Base-by-base conservation (phyloP, 1,284 basidiomycete species). In the Golubevia sp. region DNA sequence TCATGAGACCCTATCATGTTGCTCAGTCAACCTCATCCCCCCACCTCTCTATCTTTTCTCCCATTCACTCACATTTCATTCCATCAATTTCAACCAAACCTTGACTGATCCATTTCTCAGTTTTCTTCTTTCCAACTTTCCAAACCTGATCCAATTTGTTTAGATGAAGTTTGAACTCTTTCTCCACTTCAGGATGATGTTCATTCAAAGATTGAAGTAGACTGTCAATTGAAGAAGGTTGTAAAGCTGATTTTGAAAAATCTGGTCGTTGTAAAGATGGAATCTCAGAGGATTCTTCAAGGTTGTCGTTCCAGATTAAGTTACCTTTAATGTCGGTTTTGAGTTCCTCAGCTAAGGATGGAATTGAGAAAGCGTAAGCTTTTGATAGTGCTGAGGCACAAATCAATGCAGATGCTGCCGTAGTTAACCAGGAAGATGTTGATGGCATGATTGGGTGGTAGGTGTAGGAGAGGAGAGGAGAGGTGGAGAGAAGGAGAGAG, bases 51-150 rank as follows among this genome's bases (percentile, higher is more conserved):
- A 6, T 18, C 23, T 24, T 7, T 24, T 6, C 60, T 62, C 60
- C 58, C 60, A 78, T 49, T 74, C 67, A 21, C 60, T 62, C 60
- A 62, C 60, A 78, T 49, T 74, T 66, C 61, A 74, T 64, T 23
- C 75, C 75, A 49, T 77, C 73, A 51, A 79, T 66, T 18, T 66
- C 55, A 58, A 77, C 75, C 56, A 63, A 68, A 59, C 70, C 73
- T 30, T 72, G 66, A 65, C 70, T 62, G 53, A 74, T 62, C 68
- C 72, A 74, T 26, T 62, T 56, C 49, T 66, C 60, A 63, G 65
- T 64, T 23, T 62, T 61, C 50, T 73, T 62, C 64, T 70, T 61
- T 54, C 70, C 62, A 51, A 62, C 57, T 11, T 58, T 34, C 53
- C 55, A 61, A 13, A 69, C 56, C 13, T 71, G 34, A 52, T 68